Base-by-base conservation (phyloP, 1,284 basidiomycete species). In the Ustilago curta region DNA sequence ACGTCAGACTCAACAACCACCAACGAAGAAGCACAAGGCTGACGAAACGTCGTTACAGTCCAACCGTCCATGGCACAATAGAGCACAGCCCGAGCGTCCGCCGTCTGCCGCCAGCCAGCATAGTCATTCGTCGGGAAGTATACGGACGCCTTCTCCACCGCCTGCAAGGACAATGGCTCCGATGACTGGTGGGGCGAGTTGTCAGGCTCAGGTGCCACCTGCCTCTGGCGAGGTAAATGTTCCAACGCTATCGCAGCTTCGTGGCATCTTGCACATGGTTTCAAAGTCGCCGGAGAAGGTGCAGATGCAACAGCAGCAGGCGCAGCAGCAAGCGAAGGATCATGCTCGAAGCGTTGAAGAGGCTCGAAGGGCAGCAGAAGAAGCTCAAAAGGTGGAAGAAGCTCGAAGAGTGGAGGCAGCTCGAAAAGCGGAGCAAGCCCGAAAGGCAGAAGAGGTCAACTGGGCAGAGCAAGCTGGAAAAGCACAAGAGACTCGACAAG, bases 131-230 rank as follows among this genome's bases (percentile, higher is more conserved):
- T 21, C n/a, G 18, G 50, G 54, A 7, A 43, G 47, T 5, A 37
- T 58, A n/a, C 50, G 56, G 16, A 65, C 50, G 9, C 62, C 62
- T 5, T 48, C 62, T 8, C 45, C 62, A 25, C 39, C 50, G n/a
- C 31, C 39, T 4, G 19, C 18, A 2, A 27, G 21, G 25, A 4
- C 5, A 18, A 14, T 18, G 12, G 12, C 7, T 23, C 27, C 14
- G 27, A 32, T 32, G 31, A 37, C 14, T 5, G 35, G 35, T 37
- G 35, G 16, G 2, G 27, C 47, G 47, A 8, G 47, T 16, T 11
- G 27, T 31, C 29, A 29, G 16, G 45, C 27, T 25, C 9, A 3
- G 16, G 29, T 31, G 2, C 19, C 47, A 4, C 29, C 47, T 14
- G 4, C 12, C 1, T 7, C 27, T 2, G 27, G 27, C 27, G n/a